A percentile compares a stretch with the other conserved stretches of the same genome.
Conservation (phyloP, 306 rosid species). For the Parietaria judaica region DNA sequence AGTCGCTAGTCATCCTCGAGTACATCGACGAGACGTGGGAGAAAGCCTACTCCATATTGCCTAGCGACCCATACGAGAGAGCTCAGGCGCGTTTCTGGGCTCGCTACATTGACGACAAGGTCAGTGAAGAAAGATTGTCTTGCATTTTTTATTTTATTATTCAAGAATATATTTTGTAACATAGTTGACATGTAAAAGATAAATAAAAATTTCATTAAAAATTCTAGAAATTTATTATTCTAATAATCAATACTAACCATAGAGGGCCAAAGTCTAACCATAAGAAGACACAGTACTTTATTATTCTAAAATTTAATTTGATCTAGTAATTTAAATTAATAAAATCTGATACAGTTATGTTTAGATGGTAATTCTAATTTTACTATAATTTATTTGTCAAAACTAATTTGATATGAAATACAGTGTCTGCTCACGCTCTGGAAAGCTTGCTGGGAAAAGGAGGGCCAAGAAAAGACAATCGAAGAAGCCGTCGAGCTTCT, state of each 20-base stretch:
- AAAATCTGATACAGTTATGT: not conserved
- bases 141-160: no score
- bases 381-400: no score
- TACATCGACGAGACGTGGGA: conserved; percentile 44
- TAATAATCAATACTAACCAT: no score
- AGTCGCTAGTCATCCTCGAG: conserved; percentile 49
- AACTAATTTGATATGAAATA: not conserved
- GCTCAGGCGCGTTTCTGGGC: conserved; percentile 66
- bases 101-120: conserved; percentile 52
- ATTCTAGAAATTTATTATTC: no score
- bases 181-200: no score
- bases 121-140: not conserved
- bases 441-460: conserved; percentile 19
- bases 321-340: not conserved
- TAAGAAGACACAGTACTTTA: not conserved
- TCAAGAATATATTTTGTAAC: no score
- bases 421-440: conserved; percentile 16
- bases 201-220: no score
- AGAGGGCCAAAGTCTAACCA: not conserved
- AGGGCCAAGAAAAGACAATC: conserved; percentile 26
- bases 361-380: no score
- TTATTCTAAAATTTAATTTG: not conserved
- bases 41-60: conserved; percentile 28
- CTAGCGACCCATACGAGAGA: conserved; percentile 31
- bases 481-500: conserved; percentile 29